These are phyloP conservation scores for Trichoderma simmonsii DNA, from an alignment of 2,329 filamentous ascomycete genomes.

Conservation along the genomic window DNA sequence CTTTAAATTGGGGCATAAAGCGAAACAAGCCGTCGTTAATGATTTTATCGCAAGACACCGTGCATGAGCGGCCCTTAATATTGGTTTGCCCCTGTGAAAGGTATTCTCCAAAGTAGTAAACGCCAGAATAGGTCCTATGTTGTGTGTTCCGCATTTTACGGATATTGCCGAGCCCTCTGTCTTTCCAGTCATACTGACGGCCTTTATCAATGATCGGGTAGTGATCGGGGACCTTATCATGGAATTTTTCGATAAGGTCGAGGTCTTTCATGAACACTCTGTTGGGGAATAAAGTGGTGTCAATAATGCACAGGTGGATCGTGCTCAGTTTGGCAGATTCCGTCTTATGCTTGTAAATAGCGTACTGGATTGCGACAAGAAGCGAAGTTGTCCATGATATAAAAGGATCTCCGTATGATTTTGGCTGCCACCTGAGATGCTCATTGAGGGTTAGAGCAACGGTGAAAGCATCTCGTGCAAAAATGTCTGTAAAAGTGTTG, in stretches of 20 bases:
- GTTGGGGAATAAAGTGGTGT: background rate
- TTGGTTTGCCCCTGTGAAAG: background rate
- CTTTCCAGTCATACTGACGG: fast-evolving
- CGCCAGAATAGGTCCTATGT: background rate
- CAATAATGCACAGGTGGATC: background rate
- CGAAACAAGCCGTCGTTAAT: background rate
- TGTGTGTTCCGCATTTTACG: background rate
- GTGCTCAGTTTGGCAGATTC: background rate
- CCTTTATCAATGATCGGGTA: background rate
- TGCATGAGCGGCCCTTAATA: background rate
- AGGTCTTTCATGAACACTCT: background rate
- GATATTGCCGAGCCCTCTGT: background rate
- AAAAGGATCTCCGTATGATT: background rate
- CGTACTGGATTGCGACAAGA: background rate
- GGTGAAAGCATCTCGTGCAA: background rate
- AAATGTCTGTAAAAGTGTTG: background rate
- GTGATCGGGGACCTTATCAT: too few relatives aligned
- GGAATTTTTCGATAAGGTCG: background rate
- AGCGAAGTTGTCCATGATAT: background rate
- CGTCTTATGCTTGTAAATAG: background rate
- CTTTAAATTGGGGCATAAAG: background rate
- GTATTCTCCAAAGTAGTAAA: background rate
- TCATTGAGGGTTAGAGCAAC: background rate
- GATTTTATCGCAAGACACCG: background rate
- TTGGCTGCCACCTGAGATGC: background rate